These are phyloP conservation scores for Cladophialophora yegresii DNA, from an alignment of 2,329 filamentous ascomycete genomes.

Conservation along the genomic window DNA sequence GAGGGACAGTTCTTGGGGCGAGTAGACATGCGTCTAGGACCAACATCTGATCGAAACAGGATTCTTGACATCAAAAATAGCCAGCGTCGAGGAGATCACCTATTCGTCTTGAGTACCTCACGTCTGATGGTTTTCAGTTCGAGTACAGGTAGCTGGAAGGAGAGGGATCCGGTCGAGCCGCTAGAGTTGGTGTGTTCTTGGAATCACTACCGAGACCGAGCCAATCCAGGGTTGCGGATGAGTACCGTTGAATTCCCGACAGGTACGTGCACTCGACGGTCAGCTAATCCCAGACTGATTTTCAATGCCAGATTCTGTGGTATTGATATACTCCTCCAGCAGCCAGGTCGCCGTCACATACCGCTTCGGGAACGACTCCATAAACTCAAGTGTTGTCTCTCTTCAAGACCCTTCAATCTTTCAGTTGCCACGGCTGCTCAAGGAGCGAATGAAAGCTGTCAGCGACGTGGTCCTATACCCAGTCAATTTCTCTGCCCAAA, in stretches of 20 bases:
- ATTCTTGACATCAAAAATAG: constrained; percentile 57
- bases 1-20: constrained; percentile 36
- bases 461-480: constrained; percentile 19
- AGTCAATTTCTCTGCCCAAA: constrained; percentile 7
- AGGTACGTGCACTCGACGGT: constrained; percentile 37
- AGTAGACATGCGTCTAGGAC: constrained; percentile 43
- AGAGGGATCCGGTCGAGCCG: constrained; percentile 34
- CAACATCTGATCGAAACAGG: constrained; percentile 50
- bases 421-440: constrained; percentile 19
- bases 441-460: constrained; percentile 2
- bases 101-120: constrained; percentile 58
- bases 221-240: constrained; percentile 55
- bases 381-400: constrained; percentile 9
- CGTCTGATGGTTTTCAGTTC: constrained; percentile 50
- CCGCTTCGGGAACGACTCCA: constrained; percentile 32
- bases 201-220: constrained; percentile 56
- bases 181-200: constrained; percentile 50
- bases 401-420: constrained; percentile 23
- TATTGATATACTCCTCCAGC: constrained; percentile 47
- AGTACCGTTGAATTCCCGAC: constrained; percentile 40
- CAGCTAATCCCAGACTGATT: background rate
- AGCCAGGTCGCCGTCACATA: constrained; percentile 42
- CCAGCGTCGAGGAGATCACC: constrained; percentile 44
- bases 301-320: constrained; percentile 40
- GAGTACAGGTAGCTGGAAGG: constrained; percentile 35